Percentiles rank a stretch among this genome's conserved stretches.
phyloP scores from a whole-genome alignment of 805 yeast species.

The Ogataea wickerhamii region DNA sequence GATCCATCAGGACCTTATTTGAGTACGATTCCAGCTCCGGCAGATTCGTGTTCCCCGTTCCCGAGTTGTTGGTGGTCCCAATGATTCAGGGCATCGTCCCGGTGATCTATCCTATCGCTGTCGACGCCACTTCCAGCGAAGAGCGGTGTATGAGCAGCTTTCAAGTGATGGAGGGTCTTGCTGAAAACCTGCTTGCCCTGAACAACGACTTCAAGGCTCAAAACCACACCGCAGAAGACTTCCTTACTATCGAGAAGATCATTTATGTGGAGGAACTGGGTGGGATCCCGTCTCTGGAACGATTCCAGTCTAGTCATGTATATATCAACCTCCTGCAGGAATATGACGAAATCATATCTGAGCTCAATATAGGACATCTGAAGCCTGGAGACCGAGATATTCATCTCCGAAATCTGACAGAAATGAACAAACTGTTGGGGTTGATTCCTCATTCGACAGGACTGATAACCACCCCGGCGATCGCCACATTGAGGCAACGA shows the following conservation, averaged over 20 bases:
- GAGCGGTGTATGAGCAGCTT: conserved; percentile 37
- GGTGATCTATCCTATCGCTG: conserved; percentile 55
- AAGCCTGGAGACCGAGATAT: conserved; percentile 41
- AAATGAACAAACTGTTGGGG: conserved; percentile 56
- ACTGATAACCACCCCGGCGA: conserved; percentile 76
- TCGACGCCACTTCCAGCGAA: conserved; percentile 31
- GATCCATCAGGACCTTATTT: conserved; percentile 37
- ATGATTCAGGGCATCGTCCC: conserved; percentile 50
- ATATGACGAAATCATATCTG: conserved; percentile 58
- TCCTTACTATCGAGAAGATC: conserved; percentile 71
- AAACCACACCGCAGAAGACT: conserved; percentile 23
- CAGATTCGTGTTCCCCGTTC: conserved; percentile 26
- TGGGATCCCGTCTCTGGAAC: conserved; percentile 85
- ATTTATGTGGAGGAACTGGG: conserved; percentile 78
- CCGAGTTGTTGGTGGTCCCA: conserved; percentile 40
- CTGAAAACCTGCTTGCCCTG: conserved; percentile 31
- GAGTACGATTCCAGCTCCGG: conserved; percentile 24
- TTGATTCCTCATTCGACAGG: conserved; percentile 61
- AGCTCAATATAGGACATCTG: conserved; percentile 57
- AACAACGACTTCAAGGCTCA: conserved; percentile 17
- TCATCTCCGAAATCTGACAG: conserved; percentile 64
- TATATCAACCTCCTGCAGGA: conserved; percentile 85
- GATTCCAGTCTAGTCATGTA: conserved; percentile 81
- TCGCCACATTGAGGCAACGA: conserved; percentile 49
- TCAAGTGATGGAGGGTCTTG: conserved; percentile 38